phyloP scores from a whole-genome alignment of 768 basidiomycete species.

The Pleurotus djamor region DNA sequence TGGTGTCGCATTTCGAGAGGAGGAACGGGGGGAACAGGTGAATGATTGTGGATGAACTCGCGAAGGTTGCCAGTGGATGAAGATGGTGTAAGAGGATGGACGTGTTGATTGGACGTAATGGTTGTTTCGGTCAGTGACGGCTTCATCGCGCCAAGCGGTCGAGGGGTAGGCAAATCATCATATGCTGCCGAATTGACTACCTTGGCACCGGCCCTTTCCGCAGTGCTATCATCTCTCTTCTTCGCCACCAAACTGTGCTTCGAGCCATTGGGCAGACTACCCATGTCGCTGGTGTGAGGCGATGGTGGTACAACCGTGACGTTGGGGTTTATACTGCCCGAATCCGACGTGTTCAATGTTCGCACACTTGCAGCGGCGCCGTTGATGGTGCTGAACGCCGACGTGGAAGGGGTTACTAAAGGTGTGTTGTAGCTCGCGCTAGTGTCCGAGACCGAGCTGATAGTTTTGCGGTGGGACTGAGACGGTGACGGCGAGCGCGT shows the following conservation, averaged over 20 bases:
- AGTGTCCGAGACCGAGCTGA: slow-evolving; percentile 9
- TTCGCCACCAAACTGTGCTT: slow-evolving; percentile 14
- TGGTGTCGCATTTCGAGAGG: slow-evolving; percentile 13
- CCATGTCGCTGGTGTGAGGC: slow-evolving; percentile 26
- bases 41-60: slow-evolving; percentile 8
- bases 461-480: slow-evolving; percentile 14
- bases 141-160: neutral
- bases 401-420: neutral
- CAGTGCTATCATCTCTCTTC: slow-evolving; percentile 16
- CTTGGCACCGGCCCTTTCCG: slow-evolving; percentile 10
- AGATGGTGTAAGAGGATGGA: slow-evolving; percentile 14
- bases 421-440: slow-evolving; percentile 7
- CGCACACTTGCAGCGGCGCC: slow-evolving; percentile 12
- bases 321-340: slow-evolving; percentile 33
- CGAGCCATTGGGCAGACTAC: slow-evolving; percentile 20
- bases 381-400: slow-evolving; percentile 8
- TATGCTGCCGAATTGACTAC: slow-evolving; percentile 13
- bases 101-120: slow-evolving; percentile 11
- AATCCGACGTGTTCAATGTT: slow-evolving; percentile 21
- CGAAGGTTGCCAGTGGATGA: slow-evolving; percentile 16
- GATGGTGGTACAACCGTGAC: slow-evolving; percentile 46
- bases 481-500: slow-evolving; percentile 20
- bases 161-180: slow-evolving; percentile 8
- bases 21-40: slow-evolving; percentile 6
- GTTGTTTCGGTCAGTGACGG: slow-evolving; percentile 8